phyloP scores from a whole-genome alignment of 1,284 basidiomycete species.

The Boletus smithii region DNA sequence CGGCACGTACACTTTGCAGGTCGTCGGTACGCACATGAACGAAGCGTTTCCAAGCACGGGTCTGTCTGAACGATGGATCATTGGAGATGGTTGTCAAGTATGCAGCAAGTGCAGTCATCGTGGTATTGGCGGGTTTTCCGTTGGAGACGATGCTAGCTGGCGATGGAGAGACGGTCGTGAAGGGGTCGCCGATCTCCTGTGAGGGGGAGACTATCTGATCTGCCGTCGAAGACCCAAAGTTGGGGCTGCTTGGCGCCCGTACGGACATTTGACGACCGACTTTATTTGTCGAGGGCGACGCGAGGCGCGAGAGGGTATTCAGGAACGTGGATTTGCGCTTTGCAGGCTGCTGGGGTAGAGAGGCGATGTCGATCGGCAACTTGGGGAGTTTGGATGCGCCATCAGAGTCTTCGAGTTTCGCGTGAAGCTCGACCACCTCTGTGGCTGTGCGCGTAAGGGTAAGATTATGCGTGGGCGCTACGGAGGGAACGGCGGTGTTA shows the following conservation, averaged over 20 bases:
- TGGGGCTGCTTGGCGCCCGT: conserved; percentile 33
- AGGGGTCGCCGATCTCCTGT: conserved; percentile 59
- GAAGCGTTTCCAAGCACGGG: conserved; percentile 81
- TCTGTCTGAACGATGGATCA: conserved; percentile 55
- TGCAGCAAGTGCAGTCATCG: conserved; percentile 67
- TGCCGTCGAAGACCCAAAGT: conserved; percentile 25
- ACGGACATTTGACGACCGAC: conserved; percentile 39
- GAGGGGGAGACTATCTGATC: conserved; percentile 49
- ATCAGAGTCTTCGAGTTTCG: conserved; percentile 60
- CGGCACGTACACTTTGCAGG: conserved; percentile 79
- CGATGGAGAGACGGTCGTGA: conserved; percentile 41
- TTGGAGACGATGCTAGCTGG: conserved; percentile 24
- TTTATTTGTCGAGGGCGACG: conserved; percentile 57
- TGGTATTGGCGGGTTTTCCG: conserved; percentile 37
- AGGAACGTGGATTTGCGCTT: conserved; percentile 80
- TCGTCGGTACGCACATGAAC: conserved; percentile 82
- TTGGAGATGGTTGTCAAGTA: conserved; percentile 79
- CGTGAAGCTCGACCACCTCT: conserved; percentile 75
- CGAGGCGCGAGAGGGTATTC: conserved; percentile 75
- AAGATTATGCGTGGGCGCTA: conserved; percentile 84
- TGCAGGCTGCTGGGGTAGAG: conserved; percentile 47
- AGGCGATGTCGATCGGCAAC: conserved; percentile 56
- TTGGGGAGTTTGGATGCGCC: conserved; percentile 53
- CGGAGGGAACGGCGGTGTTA: conserved; percentile 33
- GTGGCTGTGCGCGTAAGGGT: conserved; percentile 74